Conservation (phyloP, 1,284 basidiomycete species). For the Heterobasidion occidentale region DNA sequence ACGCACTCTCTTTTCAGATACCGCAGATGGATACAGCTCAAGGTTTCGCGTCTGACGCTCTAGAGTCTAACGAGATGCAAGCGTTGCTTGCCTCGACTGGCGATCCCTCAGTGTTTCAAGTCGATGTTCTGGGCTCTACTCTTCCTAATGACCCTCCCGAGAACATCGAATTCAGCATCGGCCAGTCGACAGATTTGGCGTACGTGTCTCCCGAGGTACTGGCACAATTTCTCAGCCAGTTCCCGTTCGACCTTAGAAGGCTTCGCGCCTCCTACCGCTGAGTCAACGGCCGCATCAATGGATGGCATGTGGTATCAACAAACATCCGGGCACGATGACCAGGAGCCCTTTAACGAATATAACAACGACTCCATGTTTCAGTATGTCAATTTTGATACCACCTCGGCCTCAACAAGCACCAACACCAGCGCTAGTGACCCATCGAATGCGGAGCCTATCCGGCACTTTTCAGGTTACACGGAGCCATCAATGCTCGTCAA, state of each 20-base stretch:
- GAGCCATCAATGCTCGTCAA: neutral
- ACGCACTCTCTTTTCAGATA: neutral
- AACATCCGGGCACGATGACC: neutral
- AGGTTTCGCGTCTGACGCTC: neutral
- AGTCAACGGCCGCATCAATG: neutral
- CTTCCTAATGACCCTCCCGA: neutral
- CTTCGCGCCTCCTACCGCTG: neutral
- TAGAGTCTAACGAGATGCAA: neutral
- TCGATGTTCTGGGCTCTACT: neutral
- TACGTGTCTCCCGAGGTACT: neutral
- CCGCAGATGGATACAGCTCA: neutral
- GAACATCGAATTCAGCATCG: constrained; percentile 2
- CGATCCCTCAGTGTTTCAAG: neutral
- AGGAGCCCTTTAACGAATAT: neutral
- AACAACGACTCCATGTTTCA: neutral
- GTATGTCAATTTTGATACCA: neutral
- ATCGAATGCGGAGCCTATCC: neutral
- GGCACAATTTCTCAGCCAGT: neutral
- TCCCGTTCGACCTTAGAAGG: neutral
- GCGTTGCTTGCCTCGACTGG: neutral
- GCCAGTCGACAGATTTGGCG: neutral
- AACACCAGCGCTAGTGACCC: too few species aligned
- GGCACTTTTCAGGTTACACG: neutral
- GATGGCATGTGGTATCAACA: neutral
- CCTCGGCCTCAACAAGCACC: neutral